phyloP scores from a whole-genome alignment of 2,329 filamentous ascomycete genomes.

The Ilyonectria sp. region DNA sequence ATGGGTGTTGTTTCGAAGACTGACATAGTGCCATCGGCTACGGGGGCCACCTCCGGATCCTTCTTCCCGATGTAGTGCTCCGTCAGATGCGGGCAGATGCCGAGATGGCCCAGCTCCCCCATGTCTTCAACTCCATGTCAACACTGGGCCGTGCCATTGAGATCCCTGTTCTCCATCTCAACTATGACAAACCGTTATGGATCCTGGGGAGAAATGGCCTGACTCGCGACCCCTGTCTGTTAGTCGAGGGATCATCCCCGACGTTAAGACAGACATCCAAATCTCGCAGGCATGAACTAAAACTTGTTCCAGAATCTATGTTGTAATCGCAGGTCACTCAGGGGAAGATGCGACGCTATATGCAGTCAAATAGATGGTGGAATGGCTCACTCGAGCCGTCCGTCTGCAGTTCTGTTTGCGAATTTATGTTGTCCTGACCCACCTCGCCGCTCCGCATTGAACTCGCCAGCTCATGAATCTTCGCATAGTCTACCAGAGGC shows the following conservation, averaged over 20 bases:
- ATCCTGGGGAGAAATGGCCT: constrained; percentile 9
- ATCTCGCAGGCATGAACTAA: constrained; percentile 24
- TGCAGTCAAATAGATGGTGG: constrained; percentile 13
- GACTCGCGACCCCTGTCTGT: constrained; percentile 21
- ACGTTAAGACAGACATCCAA: constrained; percentile 4
- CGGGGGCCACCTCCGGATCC: not conserved
- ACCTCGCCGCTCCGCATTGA: constrained; percentile 15
- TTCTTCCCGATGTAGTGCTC: not conserved
- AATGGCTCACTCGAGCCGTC: constrained; percentile 5
- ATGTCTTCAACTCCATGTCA: not conserved
- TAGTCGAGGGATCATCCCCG: constrained; percentile 15
- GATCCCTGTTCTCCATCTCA: constrained; percentile 6
- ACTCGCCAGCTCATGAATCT: constrained; percentile 19
- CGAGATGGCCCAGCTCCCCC: constrained; percentile 18
- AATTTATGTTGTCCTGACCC: constrained; percentile 13
- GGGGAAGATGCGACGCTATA: constrained; percentile 30
- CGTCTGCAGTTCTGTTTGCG: constrained; percentile 6
- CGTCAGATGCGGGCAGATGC: constrained; percentile 12
- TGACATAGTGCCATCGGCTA: not conserved
- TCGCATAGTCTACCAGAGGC: constrained; percentile 29
- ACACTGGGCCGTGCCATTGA: not conserved
- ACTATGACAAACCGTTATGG: constrained; percentile 10
- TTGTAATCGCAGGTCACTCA: constrained; percentile 7
- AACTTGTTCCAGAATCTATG: constrained; percentile 12
- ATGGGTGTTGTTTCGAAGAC: not conserved